A percentile compares a stretch with the other conserved stretches of the same genome.
These are phyloP conservation scores for Lycium barbarum DNA, from an alignment of 257 asterid species.

Conservation along the genomic window DNA sequence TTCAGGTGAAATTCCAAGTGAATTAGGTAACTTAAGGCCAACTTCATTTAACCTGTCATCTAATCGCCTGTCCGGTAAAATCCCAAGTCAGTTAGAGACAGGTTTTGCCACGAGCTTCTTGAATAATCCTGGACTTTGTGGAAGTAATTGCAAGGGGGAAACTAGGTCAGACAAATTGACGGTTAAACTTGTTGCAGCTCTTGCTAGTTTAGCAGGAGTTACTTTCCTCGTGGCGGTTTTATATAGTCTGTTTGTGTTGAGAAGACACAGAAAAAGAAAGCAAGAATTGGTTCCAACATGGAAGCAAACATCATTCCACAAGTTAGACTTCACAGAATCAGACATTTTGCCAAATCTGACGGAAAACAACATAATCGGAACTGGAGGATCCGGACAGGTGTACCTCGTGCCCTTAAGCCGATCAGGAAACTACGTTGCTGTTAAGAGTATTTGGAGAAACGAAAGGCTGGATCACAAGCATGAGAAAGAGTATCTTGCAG, in stretches of 20 bases:
- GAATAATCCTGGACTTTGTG: constrained; percentile 69
- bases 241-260: constrained; percentile 51
- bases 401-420: constrained; percentile 63
- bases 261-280: constrained; percentile 52
- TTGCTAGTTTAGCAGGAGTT: constrained; percentile 61
- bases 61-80: constrained; percentile 64
- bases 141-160: constrained; percentile 47
- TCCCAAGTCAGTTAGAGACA: constrained; percentile 64
- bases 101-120: constrained; percentile 64
- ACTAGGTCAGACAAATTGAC: constrained; percentile 43
- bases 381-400: constrained; percentile 88
- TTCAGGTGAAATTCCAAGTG: constrained; percentile 73
- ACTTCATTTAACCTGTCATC: constrained; percentile 68
- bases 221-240: constrained; percentile 47
- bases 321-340: constrained; percentile 68
- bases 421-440: constrained; percentile 66
- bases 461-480: constrained; percentile 55
- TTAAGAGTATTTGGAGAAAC: constrained; percentile 67
- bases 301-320: constrained; percentile 83
- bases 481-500: constrained; percentile 72
- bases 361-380: constrained; percentile 66
- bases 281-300: constrained; percentile 51
- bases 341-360: constrained; percentile 57
- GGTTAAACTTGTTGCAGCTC: constrained; percentile 56
- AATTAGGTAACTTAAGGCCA: constrained; percentile 45